Base-by-base conservation (phyloP, 1,139 yeast species). In the Taphrina confusa region DNA sequence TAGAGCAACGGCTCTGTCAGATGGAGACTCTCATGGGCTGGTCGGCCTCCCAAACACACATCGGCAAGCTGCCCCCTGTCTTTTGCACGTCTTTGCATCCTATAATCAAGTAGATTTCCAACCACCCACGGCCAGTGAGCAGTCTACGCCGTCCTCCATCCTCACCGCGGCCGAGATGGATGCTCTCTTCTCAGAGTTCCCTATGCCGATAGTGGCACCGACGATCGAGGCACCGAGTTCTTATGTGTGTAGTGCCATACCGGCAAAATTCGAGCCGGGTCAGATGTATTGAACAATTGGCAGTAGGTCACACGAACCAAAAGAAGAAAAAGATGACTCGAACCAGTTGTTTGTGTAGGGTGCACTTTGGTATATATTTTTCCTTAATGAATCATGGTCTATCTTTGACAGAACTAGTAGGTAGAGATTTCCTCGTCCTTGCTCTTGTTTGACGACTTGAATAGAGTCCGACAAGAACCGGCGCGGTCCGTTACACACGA, bases 11-110 rank as follows among this genome's bases (percentile, higher is more conserved):
- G 2, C 25, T 45, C 16, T 18, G 30, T 27, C 37, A 28, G 23
- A 30, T 30, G 37, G 37, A 45, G 50, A 27, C n/a, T 27, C 30
- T 28, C 20, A 30, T 45, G 50, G 37, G 37, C 37, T 45, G 50
- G 50, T 30, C 50, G 6, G 30, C 50, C 28, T 45, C 50, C 8
- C 50, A 45, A 33, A n/a, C 39, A 47, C 42, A 47, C 52, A 47
- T 47, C 52, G 52, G 52, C 52, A 47, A 47, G 52, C 20, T 20
- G 27, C 18, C 52, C 52, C n/a, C 31, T 16, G 20, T 22, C 42
- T 22, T 47, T 30, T 31, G 22, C 42, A 18, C 52, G 52, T 47
- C 52, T 47, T 25, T 47, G 52, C 52, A 47, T 47, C 52, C 52
- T 47, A 47, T 47, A 47, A 47, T 47, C 33, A 25, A 47, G 52